phyloP scores from a whole-genome alignment of 2,329 filamentous ascomycete genomes.

The Alternaria viburni region DNA sequence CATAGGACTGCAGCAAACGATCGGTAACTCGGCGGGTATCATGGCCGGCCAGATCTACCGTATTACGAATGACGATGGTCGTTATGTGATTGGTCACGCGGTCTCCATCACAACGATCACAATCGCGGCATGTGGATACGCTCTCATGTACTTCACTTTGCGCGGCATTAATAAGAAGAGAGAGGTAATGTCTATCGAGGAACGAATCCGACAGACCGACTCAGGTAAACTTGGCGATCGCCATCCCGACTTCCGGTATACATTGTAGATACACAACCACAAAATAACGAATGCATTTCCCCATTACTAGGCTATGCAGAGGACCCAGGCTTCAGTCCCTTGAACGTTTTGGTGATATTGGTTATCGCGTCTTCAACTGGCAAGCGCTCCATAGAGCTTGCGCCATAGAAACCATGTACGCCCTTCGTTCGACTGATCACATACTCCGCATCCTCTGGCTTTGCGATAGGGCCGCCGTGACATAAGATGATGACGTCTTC shows the following conservation, averaged over 20 bases:
- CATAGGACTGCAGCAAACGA: conserved; percentile 12
- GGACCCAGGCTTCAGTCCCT: conserved; percentile 40
- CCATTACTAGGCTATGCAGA: neutral
- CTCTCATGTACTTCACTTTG: conserved; percentile 52
- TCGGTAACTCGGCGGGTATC: conserved; percentile 62
- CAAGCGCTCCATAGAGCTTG: conserved; percentile 72
- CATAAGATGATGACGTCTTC: conserved; percentile 70
- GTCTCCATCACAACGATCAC: conserved; percentile 37
- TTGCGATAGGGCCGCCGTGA: conserved; percentile 72
- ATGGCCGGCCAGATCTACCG: conserved; percentile 51
- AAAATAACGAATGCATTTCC: neutral
- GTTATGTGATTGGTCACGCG: conserved; percentile 18
- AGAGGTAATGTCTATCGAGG: conserved; percentile 53
- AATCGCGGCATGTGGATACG: conserved; percentile 15
- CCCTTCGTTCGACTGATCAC: conserved; percentile 66
- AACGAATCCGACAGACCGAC: conserved; percentile 55
- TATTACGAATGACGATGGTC: conserved; percentile 12
- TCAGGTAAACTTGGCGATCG: conserved; percentile 55
- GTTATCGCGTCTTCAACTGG: conserved; percentile 72
- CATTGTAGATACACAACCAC: neutral
- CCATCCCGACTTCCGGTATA: conserved; percentile 59
- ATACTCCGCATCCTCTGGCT: conserved; percentile 67
- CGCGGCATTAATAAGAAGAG: conserved; percentile 56
- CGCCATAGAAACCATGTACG: conserved; percentile 75
- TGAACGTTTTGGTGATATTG: conserved; percentile 63